phyloP scores from a whole-genome alignment of 2,329 filamentous ascomycete species.

The Pseudocercospora musae region DNA sequence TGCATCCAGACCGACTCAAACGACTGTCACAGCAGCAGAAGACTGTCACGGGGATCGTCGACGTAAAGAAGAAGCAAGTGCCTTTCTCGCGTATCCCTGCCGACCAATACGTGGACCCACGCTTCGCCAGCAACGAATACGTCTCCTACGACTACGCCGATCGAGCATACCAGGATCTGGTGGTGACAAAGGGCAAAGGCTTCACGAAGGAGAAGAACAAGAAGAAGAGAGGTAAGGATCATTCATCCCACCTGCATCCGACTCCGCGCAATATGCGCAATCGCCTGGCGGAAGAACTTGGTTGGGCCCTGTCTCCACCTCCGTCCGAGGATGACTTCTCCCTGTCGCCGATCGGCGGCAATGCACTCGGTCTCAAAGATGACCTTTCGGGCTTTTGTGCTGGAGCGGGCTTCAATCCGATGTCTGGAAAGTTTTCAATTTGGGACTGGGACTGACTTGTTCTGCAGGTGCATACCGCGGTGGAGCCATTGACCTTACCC shows the following conservation, averaged over 20 bases:
- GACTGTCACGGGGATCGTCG: conserved; percentile 22
- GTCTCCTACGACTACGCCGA: conserved; percentile 83
- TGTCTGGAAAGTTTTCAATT: conserved; percentile 4
- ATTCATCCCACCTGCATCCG: neutral
- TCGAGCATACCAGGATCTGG: conserved; percentile 80
- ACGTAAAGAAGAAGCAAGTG: conserved; percentile 55
- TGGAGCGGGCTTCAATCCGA: conserved; percentile 7
- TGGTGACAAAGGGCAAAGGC: conserved; percentile 88
- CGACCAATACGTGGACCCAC: conserved; percentile 64
- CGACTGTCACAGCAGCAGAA: conserved; percentile 12
- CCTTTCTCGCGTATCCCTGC: conserved; percentile 76
- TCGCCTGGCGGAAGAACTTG: neutral
- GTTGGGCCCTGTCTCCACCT: neutral
- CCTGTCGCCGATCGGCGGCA: neutral
- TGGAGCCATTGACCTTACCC: conserved; percentile 77
- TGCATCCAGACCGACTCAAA: conserved; percentile 40
- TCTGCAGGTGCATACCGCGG: conserved; percentile 78
- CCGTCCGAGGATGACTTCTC: neutral
- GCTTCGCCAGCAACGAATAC: conserved; percentile 75
- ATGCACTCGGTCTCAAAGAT: conserved; percentile 6
- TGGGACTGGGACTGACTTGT: conserved; percentile 59
- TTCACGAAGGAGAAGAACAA: conserved; percentile 99
- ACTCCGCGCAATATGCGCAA: neutral
- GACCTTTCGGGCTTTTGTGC: conserved; percentile 8
- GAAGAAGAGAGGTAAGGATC: conserved; percentile 41